Base-by-base conservation (phyloP, 2,329 filamentous ascomycete genomes). In the Ascochyta clinopodiicola region DNA sequence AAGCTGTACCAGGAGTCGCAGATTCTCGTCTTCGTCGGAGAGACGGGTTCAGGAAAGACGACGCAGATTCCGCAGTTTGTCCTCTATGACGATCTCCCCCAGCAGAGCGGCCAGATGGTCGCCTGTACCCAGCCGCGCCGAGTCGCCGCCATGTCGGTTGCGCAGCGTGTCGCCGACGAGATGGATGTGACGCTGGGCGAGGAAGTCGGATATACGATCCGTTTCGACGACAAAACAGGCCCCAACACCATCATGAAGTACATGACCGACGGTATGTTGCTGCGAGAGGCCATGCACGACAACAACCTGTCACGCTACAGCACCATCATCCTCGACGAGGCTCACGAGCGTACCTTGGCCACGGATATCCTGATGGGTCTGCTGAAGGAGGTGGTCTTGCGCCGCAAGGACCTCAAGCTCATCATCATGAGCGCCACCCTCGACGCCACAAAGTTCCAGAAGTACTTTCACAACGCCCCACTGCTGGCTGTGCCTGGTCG, bases 61-160 rank as follows among this genome's bases (percentile, higher is more conserved):
- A 99, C 95, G 0, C 95, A 99, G 81, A 98, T 99, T 59, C 95
- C 95, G 2, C 95, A 99, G 77, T 99, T 97, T 76, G 94, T 99
- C 63, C 86, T 99, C 36, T 98, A 90, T 82, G 95, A 99, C 79
- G 95, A 99, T 77, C 84, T 97, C 29, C 94, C 95, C 24, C 91
- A 98, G 69, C 81, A 87, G 60, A 87, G 88, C 66, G 85, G 87
- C 74, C 97, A 97, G 81, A 88, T 97, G 78, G 89, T 99, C 56
- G 95, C 94, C 54, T 99, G 95, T 83, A 99, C 95, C 6, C 95
- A 99, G 78, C 95, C 95, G 45, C 91, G 95, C 73, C 92, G 95
- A 83, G 95, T 98, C 10, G 95, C 95, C 24, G 95, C 95, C 60
- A 96, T 98, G 88, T 97, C 92, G 2, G 95, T 99, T 3, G 94